Base-by-base conservation (phyloP, 306 rosid genomes). In the Trifolium subterraneum region DNA sequence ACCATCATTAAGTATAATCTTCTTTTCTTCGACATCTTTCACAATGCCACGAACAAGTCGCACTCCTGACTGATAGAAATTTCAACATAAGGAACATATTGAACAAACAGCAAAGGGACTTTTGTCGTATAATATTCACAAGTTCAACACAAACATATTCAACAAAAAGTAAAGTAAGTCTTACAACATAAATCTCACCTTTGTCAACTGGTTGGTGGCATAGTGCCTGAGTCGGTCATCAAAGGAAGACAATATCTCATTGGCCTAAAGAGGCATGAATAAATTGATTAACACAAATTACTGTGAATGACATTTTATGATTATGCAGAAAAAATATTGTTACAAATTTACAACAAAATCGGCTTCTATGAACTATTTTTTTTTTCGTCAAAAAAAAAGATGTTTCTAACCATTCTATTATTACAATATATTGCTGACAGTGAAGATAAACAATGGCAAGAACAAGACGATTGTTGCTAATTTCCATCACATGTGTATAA, bases 241-340 rank as follows among this genome's bases (percentile, higher is more conserved):
- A 64, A 95, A 95, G 52, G 99, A 88, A 65, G 99, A 95, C 74
- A 95, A 80, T 82, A 95, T 92, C 82, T 94, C 98, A 23, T 88
- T 94, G 75, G 97, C 99, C 99, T 94, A 80, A 35, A 55, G 69
- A 78, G 41, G 68, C 66, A 73, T 31, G 61, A 82, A 79, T 13
- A 81, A 86, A 64, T 79, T 80, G 75, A 54, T 80, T 27, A 54
- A 61, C 51, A 50, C 11, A 42, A 50, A 56, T 73, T 38, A 73
- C 31, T n/a, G 69, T n/a, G n/a, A 63, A 80, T 70, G 68, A 78
- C n/a, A 64, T 7, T 9, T 59, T 62, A 48, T 25, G 48, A 23
- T 61, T n/a, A 65, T 15, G 68, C 20, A 54, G 39, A 63, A 56
- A 20, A 39, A 16, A 70, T 45, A 42, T 44, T 44, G 50, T 12